These are phyloP conservation scores for Sordariomycetes sp. DNA, from an alignment of 2,329 filamentous ascomycete species.

Conservation along the genomic window DNA sequence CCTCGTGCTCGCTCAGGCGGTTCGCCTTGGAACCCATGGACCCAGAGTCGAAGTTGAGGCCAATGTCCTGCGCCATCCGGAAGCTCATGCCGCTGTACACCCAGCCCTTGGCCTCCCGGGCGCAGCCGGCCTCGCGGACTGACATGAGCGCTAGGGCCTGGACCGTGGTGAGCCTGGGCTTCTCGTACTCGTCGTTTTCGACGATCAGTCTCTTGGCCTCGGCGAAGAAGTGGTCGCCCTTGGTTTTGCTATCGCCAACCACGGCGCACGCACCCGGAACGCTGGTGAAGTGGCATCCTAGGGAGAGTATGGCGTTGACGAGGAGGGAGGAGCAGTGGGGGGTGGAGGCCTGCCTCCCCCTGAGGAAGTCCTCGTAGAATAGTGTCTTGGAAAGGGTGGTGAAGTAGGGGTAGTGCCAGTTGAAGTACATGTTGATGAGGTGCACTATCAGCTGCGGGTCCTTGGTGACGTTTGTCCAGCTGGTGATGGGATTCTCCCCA, in stretches of 20 bases:
- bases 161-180: slow-evolving; percentile 75
- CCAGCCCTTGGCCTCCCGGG: slow-evolving; percentile 90
- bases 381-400: slow-evolving; percentile 75
- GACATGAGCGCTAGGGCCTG: slow-evolving; percentile 94
- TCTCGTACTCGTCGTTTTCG: slow-evolving; percentile 87
- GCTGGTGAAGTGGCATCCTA: slow-evolving; percentile 87
- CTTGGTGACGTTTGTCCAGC: slow-evolving; percentile 78
- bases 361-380: slow-evolving; percentile 76
- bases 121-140: slow-evolving; percentile 88
- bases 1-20: slow-evolving; percentile 62
- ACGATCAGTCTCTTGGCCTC: slow-evolving; percentile 84
- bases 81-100: slow-evolving; percentile 98
- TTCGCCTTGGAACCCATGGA: slow-evolving; percentile 45
- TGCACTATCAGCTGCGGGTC: slow-evolving; percentile 71
- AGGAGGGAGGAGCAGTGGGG: slow-evolving; percentile 79
- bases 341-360: slow-evolving; percentile 47
- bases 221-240: slow-evolving; percentile 90
- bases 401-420: slow-evolving; percentile 95
- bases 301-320: slow-evolving; percentile 85
- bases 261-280: slow-evolving; percentile 58
- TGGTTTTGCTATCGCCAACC: slow-evolving; percentile 65
- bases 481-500: slow-evolving; percentile 58
- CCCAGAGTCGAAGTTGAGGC: slow-evolving; percentile 72
- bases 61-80: slow-evolving; percentile 90
- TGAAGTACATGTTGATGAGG: slow-evolving; percentile 95